phyloP scores from a whole-genome alignment of 2,329 filamentous ascomycete genomes.

The Mycosphaerelloides madeirae region DNA sequence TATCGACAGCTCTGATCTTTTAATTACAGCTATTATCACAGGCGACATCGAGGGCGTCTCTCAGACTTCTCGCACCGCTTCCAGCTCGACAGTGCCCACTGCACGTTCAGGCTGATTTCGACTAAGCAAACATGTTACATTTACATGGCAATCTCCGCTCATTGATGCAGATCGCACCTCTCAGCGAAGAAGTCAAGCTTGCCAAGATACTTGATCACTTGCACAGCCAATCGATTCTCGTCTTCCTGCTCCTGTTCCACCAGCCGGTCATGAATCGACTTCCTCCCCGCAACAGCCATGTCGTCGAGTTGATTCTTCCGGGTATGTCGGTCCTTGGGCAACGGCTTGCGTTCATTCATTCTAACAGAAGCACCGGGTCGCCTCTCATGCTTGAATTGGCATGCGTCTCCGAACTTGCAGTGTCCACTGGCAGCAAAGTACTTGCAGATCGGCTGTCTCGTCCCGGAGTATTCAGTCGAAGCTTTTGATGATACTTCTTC shows the following conservation, averaged over 20 bases:
- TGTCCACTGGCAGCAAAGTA: conserved; percentile 30
- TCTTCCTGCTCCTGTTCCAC: conserved; percentile 44
- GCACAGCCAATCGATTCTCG: conserved; percentile 39
- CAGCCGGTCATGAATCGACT: conserved; percentile 27
- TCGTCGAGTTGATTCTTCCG: not conserved
- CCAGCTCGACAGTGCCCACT: no score
- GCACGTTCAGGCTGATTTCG: no score
- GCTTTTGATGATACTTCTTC: conserved; percentile 37
- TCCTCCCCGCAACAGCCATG: conserved; percentile 11
- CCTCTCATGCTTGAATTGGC: conserved; percentile 32
- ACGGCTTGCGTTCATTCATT: conserved; percentile 1
- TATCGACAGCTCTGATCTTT: no score
- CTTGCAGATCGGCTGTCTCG: conserved; percentile 20
- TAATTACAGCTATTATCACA: no score
- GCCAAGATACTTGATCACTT: conserved; percentile 46
- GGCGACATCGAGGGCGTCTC: no score
- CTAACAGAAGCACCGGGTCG: conserved; percentile 2
- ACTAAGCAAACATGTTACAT: no score
- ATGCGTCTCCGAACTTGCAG: conserved; percentile 32
- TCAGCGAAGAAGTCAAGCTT: conserved; percentile 37
- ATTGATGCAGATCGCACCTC: not conserved
- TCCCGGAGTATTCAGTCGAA: conserved; percentile 3
- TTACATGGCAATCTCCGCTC: no score
- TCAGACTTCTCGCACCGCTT: no score
- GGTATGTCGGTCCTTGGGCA: not conserved